Evolutionary conservation across 164 flowering plant species (phyloP), one percentile per base, ranked within the genome.

Genomic region (Vitis labrusca): DNA sequence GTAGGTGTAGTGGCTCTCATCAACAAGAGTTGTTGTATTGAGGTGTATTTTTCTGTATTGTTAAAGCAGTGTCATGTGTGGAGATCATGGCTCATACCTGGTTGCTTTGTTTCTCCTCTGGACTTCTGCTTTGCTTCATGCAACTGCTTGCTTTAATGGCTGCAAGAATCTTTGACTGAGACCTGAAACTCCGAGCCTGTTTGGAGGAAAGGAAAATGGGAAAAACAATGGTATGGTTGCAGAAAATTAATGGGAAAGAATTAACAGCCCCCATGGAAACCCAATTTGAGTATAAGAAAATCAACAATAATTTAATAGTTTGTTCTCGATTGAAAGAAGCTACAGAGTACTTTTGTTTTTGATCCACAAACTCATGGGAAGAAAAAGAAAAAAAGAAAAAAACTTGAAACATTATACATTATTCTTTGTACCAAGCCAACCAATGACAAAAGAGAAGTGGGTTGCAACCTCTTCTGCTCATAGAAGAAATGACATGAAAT

Each of bases 371-470:
- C 44, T 37, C 44, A 37, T 37, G 44, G 44, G 44, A 32, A 4
- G 5, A 32, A 32, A 32, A 32, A 32, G 0, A 32, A 32, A 32
- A 32, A 32, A 32, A 32, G 1, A 37, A 37, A 62, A 68, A 68
- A 57, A 67, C 58, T 61, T 56, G 32, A 14, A 37, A 65, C 59
- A 70, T 75, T 29, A 48, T 70, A 76, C 71, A 62, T 71, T 66
- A 47, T 61, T 66, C 12, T 69, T 47, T 75, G 65, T 57, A 63
- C 72, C 66, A 67, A 61, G 71, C 71, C 71, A 71, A 61, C 44
- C 52, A 66, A 57, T 66, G 64, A 61, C 59, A 51, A 49, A 23
- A 49, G 13, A n/a, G 60, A 37, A 70, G 13, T 49, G 69, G 17
- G 50, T 12, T 59, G 69, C 29, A 10, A 17, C 15, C 59, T 30